Conservation (phyloP, 129 eudicot genomes). For the Helianthus annuus region DNA sequence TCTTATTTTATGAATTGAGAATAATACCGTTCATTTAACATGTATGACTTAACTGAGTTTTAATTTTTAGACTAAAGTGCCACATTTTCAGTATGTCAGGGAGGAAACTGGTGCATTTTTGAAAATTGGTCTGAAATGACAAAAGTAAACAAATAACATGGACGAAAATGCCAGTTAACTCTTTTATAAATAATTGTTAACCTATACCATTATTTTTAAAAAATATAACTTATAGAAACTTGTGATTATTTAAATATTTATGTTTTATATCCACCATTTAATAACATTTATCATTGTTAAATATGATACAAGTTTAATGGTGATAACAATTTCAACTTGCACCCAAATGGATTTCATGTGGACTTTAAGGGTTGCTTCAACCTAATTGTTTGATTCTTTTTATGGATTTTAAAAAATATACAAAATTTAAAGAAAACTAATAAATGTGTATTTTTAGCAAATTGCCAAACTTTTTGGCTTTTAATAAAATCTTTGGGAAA, state of each 20-base stretch:
- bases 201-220: too few species aligned
- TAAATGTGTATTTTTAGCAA: conserved; percentile 13
- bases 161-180: too few species aligned
- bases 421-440: neutral
- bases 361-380: conserved; percentile 18
- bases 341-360: conserved; percentile 9
- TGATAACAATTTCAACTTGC: neutral
- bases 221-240: neutral
- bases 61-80: too few species aligned
- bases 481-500: conserved; percentile 11
- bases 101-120: too few species aligned
- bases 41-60: too few species aligned
- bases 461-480: conserved; percentile 15
- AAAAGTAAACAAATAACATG: too few species aligned
- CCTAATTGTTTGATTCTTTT: conserved; percentile 6
- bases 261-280: neutral
- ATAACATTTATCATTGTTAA: neutral
- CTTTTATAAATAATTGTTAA: neutral
- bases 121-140: too few species aligned
- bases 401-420: neutral
- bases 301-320: neutral
- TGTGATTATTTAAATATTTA: neutral
- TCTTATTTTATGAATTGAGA: too few species aligned
- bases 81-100: too few species aligned
- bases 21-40: too few species aligned